phyloP scores from a whole-genome alignment of 225 moss, liverwort and hornwort species.

The Pseudoscleropodium purum region DNA sequence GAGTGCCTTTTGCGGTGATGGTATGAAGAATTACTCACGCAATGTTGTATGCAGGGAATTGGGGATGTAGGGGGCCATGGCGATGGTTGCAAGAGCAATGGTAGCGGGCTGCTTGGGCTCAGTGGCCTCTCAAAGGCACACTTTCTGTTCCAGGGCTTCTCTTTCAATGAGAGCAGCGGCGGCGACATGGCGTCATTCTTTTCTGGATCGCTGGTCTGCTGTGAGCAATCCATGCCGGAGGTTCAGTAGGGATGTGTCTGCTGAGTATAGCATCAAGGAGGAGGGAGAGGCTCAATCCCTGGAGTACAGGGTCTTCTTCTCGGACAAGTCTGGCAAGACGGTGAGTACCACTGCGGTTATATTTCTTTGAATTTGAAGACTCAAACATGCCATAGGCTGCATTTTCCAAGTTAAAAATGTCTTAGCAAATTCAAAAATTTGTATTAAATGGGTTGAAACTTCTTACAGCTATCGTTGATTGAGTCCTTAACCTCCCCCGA shows the following conservation, averaged over 20 bases:
- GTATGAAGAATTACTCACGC: background rate
- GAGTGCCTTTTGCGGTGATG: background rate
- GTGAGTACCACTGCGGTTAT: background rate
- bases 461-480: background rate
- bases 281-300: constrained; percentile 52
- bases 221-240: background rate
- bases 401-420: background rate
- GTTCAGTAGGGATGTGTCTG: background rate
- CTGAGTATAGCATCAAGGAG: constrained; percentile 37
- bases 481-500: background rate
- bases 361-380: background rate
- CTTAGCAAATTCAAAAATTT: background rate
- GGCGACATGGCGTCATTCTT: background rate
- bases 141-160: background rate
- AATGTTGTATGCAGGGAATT: background rate
- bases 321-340: constrained; percentile 60
- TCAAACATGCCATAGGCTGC: background rate
- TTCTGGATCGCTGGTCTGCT: background rate
- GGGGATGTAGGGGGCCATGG: background rate
- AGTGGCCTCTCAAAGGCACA: background rate
- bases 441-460: background rate
- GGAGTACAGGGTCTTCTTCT: constrained; percentile 75
- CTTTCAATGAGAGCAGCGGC: background rate
- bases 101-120: background rate
- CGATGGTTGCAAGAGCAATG: constrained; percentile 3